Percentiles rank a stretch among this genome's conserved stretches.
Conservation (phyloP, 768 basidiomycete genomes). For the Hemileccinum rubropunctum region DNA sequence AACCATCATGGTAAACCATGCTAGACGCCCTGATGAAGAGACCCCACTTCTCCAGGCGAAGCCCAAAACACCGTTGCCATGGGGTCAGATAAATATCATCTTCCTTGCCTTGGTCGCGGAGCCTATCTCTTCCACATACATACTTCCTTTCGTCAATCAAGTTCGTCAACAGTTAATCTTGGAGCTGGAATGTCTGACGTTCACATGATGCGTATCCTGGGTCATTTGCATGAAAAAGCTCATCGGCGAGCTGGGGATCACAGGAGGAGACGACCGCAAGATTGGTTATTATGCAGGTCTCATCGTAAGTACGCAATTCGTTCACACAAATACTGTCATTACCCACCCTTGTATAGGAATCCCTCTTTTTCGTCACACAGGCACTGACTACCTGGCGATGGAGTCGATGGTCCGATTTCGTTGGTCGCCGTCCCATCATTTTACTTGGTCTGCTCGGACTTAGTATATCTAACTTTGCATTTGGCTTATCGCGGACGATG, state of each 20-base stretch:
- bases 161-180: too few species aligned
- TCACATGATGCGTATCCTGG: background rate
- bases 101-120: conserved; percentile 53
- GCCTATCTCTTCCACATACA: conserved; percentile 55
- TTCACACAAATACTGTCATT: background rate
- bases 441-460: conserved; percentile 53
- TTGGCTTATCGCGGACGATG: conserved; percentile 61
- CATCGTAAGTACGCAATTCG: conserved; percentile 38
- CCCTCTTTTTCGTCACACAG: conserved; percentile 58
- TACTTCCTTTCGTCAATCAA: conserved; percentile 64
- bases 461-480: conserved; percentile 51
- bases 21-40: conserved; percentile 45
- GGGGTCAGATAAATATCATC: conserved; percentile 46
- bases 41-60: conserved; percentile 38
- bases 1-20: conserved; percentile 7
- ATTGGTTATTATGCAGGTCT: conserved; percentile 70
- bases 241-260: conserved; percentile 60
- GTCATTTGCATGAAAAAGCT: too few species aligned
- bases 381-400: conserved; percentile 59
- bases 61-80: conserved; percentile 46
- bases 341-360: conserved; percentile 42
- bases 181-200: too few species aligned
- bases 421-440: conserved; percentile 63
- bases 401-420: conserved; percentile 58
- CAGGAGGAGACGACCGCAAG: conserved; percentile 59